Evolutionary conservation across 2,329 filamentous ascomycete genomes (phyloP).

Genomic region (Amauroascus niger): DNA sequence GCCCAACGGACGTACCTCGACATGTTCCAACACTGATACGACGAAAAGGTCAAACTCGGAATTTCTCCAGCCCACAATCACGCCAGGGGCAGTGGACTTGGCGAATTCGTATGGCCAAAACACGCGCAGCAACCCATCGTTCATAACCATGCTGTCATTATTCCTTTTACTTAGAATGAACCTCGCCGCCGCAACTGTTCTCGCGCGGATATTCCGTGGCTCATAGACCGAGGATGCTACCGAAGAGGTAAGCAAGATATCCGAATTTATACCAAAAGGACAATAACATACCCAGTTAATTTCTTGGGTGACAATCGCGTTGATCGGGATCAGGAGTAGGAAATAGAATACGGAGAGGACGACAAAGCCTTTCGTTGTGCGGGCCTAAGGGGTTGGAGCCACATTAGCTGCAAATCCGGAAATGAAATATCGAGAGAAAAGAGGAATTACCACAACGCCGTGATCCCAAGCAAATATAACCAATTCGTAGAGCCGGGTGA

Average conservation of each 20-base stretch:
- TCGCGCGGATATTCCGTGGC: slow-evolving; percentile 78
- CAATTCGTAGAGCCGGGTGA: slow-evolving; percentile 92
- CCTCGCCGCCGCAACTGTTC: slow-evolving; percentile 91
- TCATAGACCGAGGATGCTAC: slow-evolving; percentile 71
- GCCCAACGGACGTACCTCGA: slow-evolving; percentile 55
- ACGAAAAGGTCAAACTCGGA: slow-evolving; percentile 85
- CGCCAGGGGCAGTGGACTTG: slow-evolving; percentile 61
- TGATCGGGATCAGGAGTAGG: slow-evolving; percentile 71
- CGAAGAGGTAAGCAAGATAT: slow-evolving; percentile 8
- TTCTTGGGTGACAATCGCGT: slow-evolving; percentile 71
- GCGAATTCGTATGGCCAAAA: slow-evolving; percentile 92
- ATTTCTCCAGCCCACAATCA: slow-evolving; percentile 93
- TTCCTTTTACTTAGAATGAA: slow-evolving; percentile 61
- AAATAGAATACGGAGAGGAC: slow-evolving; percentile 78
- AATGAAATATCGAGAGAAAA: neutral
- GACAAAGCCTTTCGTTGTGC: slow-evolving; percentile 75
- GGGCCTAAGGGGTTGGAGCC: slow-evolving; percentile 48
- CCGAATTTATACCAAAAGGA: neutral
- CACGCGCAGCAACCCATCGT: slow-evolving; percentile 87
- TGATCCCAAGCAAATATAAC: slow-evolving; percentile 97
- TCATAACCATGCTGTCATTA: slow-evolving; percentile 53
- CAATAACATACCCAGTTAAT: slow-evolving; percentile 59
- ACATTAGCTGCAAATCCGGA: neutral
- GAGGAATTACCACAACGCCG: slow-evolving; percentile 71
- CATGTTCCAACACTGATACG: slow-evolving; percentile 77